These are phyloP conservation scores for Phyllosticta citribraziliensis DNA, from an alignment of 2,329 filamentous ascomycete genomes.

Conservation along the genomic window DNA sequence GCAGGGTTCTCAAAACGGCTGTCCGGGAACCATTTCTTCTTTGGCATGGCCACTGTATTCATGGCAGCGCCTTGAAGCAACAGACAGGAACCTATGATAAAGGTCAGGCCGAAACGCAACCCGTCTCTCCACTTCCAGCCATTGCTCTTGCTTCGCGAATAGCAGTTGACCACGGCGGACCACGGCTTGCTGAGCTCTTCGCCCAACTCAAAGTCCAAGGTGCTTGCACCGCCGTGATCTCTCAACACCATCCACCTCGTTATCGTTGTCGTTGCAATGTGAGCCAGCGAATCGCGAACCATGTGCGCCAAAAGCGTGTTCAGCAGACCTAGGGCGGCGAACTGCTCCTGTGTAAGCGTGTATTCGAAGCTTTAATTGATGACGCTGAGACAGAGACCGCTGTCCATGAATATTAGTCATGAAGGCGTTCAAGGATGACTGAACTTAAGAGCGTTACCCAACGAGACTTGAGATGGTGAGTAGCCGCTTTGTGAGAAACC, in stretches of 20 bases:
- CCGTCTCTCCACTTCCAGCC: not conserved
- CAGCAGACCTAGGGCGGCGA: too few species aligned
- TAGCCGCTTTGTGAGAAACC: too few species aligned
- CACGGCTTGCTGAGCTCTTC: not conserved
- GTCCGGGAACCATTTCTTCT: not conserved
- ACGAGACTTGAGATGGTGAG: too few species aligned
- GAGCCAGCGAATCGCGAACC: not conserved
- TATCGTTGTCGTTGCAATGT: not conserved
- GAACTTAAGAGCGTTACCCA: too few species aligned
- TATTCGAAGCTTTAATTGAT: too few species aligned
- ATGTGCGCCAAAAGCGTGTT: not conserved
- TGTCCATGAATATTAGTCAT: too few species aligned
- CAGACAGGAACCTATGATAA: not conserved
- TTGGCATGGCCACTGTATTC: not conserved
- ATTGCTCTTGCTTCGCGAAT: not conserved
- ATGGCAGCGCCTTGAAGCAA: not conserved
- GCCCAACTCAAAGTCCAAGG: not conserved
- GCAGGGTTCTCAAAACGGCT: not conserved
- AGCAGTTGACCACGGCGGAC: not conserved
- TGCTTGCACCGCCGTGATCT: not conserved
- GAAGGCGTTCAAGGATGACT: too few species aligned
- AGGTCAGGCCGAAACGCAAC: not conserved
- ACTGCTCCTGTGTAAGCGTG: too few species aligned
- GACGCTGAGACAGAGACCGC: too few species aligned
- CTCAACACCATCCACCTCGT: not conserved